Conservation (phyloP, 169 alveolate genomes). For the Cryptosporidium sp. region DNA sequence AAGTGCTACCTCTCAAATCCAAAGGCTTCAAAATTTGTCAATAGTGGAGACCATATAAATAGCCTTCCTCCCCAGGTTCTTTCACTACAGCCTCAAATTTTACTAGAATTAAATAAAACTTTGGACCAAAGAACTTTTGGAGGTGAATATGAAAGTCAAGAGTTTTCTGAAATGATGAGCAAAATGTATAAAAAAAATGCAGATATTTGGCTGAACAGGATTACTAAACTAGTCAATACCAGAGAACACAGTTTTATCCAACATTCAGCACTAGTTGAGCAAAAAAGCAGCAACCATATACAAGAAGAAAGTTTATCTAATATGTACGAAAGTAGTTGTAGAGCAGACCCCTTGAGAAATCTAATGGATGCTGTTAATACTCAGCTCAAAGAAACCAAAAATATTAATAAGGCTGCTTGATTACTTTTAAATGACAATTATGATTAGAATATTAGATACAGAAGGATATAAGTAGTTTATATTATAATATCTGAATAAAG, state of each 20-base stretch:
- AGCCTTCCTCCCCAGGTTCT: conserved; percentile 27
- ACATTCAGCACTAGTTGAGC: not conserved
- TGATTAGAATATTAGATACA: not conserved
- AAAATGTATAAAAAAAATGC: conserved; percentile 42
- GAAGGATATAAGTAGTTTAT: not conserved
- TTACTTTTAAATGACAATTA: not conserved
- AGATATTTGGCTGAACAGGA: conserved; percentile 26
- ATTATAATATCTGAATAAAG: not conserved
- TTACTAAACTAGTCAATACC: not conserved
- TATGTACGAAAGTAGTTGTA: not conserved
- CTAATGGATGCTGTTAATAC: not conserved
- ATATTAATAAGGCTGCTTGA: not conserved
- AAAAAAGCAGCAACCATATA: not conserved
- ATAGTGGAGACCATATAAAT: not conserved
- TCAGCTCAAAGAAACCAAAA: not conserved
- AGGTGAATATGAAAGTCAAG: not conserved
- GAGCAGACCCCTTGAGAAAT: conserved; percentile 4
- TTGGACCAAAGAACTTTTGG: not conserved
- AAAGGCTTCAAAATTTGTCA: not conserved
- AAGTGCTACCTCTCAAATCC: not conserved
- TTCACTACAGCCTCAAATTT: conserved; percentile 33
- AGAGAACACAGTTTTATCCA: not conserved
- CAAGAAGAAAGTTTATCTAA: not conserved
- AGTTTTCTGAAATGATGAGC: conserved; percentile 6
- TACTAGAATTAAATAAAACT: conserved; percentile 23